A percentile compares a stretch with the other conserved stretches of the same genome.
phyloP scores from a whole-genome alignment of 1,139 yeast species.

The Oligophagozyma castellii region DNA sequence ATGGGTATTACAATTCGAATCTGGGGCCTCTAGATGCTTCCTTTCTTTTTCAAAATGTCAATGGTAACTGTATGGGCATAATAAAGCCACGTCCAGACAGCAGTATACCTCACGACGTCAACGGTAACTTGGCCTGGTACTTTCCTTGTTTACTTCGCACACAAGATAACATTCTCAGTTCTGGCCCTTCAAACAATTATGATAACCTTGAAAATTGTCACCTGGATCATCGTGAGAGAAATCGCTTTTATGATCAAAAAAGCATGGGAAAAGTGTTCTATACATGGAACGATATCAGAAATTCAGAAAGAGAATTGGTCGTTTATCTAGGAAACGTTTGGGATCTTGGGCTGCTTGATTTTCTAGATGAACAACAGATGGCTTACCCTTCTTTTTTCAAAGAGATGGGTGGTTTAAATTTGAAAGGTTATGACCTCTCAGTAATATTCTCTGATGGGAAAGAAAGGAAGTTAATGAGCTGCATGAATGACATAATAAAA shows the following conservation, averaged over 20 bases:
- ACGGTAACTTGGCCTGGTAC: constrained; percentile 75
- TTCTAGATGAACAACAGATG: constrained; percentile 58
- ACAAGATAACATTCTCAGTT: constrained; percentile 40
- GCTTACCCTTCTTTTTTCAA: constrained; percentile 63
- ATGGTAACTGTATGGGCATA: constrained; percentile 78
- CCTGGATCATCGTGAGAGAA: constrained; percentile 56
- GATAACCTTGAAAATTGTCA: constrained; percentile 49
- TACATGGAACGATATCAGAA: constrained; percentile 77
- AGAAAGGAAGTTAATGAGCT: constrained; percentile 63
- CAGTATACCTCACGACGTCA: constrained; percentile 51
- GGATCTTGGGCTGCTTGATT: constrained; percentile 60
- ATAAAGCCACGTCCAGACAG: constrained; percentile 58
- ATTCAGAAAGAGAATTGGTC: constrained; percentile 58
- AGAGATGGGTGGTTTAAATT: constrained; percentile 41
- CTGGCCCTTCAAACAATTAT: neutral
- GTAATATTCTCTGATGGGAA: constrained; percentile 54
- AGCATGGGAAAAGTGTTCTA: constrained; percentile 67
- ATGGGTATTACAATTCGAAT: constrained; percentile 42
- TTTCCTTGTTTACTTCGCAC: constrained; percentile 74
- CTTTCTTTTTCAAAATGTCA: constrained; percentile 85
- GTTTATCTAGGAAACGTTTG: constrained; percentile 83
- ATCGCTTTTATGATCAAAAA: constrained; percentile 46
- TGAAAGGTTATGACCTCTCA: constrained; percentile 73
- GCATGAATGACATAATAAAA: constrained; percentile 72
- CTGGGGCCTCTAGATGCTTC: constrained; percentile 86